phyloP scores from a whole-genome alignment of 2,329 filamentous ascomycete species.

The Aphanocladium album region DNA sequence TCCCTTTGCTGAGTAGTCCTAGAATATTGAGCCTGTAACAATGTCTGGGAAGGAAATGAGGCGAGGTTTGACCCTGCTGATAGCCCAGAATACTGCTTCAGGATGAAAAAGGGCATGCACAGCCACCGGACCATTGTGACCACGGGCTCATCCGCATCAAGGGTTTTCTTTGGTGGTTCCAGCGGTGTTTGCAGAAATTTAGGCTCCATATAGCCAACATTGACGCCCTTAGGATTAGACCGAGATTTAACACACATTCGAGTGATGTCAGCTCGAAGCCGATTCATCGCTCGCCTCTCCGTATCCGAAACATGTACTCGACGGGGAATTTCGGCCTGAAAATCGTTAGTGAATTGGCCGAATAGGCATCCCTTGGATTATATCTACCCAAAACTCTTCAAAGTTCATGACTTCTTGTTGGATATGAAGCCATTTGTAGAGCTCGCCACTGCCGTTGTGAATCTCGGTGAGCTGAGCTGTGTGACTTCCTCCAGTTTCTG shows the following conservation, averaged over 20 bases:
- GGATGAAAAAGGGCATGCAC: slow-evolving; percentile 43
- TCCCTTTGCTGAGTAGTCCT: slow-evolving; percentile 35
- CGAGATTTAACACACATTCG: slow-evolving; percentile 31
- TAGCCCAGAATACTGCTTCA: slow-evolving; percentile 39
- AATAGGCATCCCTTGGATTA: neutral
- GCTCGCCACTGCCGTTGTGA: slow-evolving; percentile 28
- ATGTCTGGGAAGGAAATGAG: slow-evolving; percentile 37
- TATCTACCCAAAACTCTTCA: slow-evolving; percentile 35
- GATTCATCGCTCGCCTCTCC: slow-evolving; percentile 30
- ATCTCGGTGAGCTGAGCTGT: slow-evolving; percentile 30
- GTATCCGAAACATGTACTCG: slow-evolving; percentile 28
- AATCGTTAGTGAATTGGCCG: neutral
- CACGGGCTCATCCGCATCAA: slow-evolving; percentile 9
- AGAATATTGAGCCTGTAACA: slow-evolving; percentile 40
- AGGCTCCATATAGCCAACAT: slow-evolving; percentile 39
- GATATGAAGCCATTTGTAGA: slow-evolving; percentile 41
- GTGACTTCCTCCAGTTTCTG: slow-evolving; percentile 32
- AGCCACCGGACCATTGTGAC: slow-evolving; percentile 31
- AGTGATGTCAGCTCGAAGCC: slow-evolving; percentile 34
- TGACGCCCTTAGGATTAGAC: slow-evolving; percentile 32
- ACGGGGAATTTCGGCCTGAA: slow-evolving; percentile 31
- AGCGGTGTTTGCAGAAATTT: slow-evolving; percentile 32
- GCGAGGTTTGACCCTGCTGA: slow-evolving; percentile 25
- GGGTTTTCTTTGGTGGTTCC: slow-evolving; percentile 20
- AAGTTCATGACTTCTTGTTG: slow-evolving; percentile 37